Base-by-base conservation (phyloP, 108 stramenopile species). In the Nitzschia putrida region DNA sequence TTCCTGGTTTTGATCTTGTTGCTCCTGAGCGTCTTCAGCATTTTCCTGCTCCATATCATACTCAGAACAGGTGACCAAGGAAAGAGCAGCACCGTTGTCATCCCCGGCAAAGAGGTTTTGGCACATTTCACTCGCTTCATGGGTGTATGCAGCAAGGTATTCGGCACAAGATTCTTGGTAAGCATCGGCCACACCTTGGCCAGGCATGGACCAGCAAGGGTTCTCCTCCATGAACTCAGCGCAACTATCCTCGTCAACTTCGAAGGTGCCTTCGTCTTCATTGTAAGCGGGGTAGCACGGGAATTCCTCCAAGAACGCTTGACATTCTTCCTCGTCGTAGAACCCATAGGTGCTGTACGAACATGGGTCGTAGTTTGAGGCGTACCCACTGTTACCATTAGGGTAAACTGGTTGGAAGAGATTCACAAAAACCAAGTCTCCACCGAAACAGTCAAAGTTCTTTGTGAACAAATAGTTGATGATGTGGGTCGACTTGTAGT, bases 401-500 rank as follows among this genome's bases (percentile, higher is more conserved):
- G n/a, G 7, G 45, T 49, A 64, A 16, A 64, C 64, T 22, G 20
- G 45, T 45, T 64, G 64, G 22, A 26, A 64, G 45, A 51, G 25
- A 44, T 64, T 64, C 12, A 64, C 64, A 44, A 49, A 64, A 21
- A 50, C 23, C 25, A 64, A 29, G 64, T 51, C 49, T 14, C 49
- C 64, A 25, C 64, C 64, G 64, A 49, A 50, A 22, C 64, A 64
- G 26, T 64, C 64, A 25, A 64, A 47, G 21, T 21, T 25, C 13
- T 51, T 21, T 45, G 49, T 64, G 64, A 64, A 64, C 64, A 64
- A 40, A 8, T 59, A 59, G 58, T 59, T 59, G 2, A 59, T 59
- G 14, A 59, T 39, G 2, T 37, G 26, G 11, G 29, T 25, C 2
- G 58, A 59, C 58, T 59, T 59, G 34, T 26, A 21, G 38, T 59